Evolutionary conservation across 768 basidiomycete species (phyloP), one percentile per base, ranked within the genome.

Genomic region (Macrolepiota dolichaula): DNA sequence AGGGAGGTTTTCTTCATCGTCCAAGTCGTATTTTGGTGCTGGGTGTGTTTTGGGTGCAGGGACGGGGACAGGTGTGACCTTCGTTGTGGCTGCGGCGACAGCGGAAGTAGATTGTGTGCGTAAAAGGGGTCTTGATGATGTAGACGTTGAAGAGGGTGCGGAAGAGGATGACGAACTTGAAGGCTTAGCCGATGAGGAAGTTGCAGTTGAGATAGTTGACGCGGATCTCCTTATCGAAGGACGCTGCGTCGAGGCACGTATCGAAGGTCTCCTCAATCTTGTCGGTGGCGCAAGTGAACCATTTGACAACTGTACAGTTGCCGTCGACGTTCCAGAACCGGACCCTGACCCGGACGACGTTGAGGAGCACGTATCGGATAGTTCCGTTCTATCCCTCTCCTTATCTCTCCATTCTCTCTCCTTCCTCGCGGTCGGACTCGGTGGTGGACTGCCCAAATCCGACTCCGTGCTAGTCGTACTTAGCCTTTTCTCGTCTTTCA

Each of bases 1-100:
- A 0, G 92, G 92, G 0, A 94, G 79, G 70, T 92, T 93, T 71
- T 92, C 91, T 69, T 92, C 92, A 68, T 94, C 91, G 0, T 78
- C 77, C 10, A 88, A 66, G 70, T 92, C 86, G 66, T 92, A 94
- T 61, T 81, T 74, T 3, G 85, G 77, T 3, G 81, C 64, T 6
- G 70, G 65, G 24, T 62, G 67, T n/a, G 68, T 66, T 29, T 66
- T 68, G 25, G 40, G 42, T 38, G 47, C 44, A 0, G 73, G 66
- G 24, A 70, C 59, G 10, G 75, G 71, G 29, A 71, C 57, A 22
- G 71, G 65, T 0, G 67, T 58, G 12, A 40, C 22, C 5, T 51
- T 51, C 9, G 29, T 46, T 15, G 35, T 17, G 17, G 22, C 15
- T 40, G 38, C 24, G 7, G 46, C n/a, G 9, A 50, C 17, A 19